A percentile compares a stretch with the other conserved stretches of the same genome.
phyloP scores from a whole-genome alignment of 2,329 filamentous ascomycete species.

The Penicillium concentricum region DNA sequence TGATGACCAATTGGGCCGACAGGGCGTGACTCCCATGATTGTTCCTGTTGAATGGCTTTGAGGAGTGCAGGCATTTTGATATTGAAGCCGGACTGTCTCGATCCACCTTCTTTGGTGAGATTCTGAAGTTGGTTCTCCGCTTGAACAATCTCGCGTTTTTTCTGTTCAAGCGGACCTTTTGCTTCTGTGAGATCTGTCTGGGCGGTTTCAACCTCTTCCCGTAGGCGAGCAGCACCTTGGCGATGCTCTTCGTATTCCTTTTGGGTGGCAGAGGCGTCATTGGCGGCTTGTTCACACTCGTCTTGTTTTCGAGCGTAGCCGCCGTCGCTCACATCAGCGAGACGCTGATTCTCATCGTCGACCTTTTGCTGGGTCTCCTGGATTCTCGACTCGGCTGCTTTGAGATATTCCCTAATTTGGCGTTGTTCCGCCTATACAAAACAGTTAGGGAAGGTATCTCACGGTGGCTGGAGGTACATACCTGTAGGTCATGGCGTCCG shows the following conservation, averaged over 20 bases:
- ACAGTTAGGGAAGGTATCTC: neutral
- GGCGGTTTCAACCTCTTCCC: constrained; percentile 36
- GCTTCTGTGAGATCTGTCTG: constrained; percentile 30
- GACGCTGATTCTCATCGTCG: constrained; percentile 50
- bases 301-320: constrained; percentile 61
- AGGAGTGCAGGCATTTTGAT: constrained; percentile 63
- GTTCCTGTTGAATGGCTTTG: constrained; percentile 66
- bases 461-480: constrained; percentile 14
- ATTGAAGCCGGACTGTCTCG: constrained; percentile 65
- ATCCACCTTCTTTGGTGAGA: constrained; percentile 58
- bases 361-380: constrained; percentile 48
- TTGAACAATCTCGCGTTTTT: constrained; percentile 55
- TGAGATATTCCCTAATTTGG: constrained; percentile 60
- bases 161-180: constrained; percentile 35
- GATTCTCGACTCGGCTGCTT: constrained; percentile 49
- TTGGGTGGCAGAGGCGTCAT: constrained; percentile 48
- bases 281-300: constrained; percentile 60
- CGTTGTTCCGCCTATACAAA: constrained; percentile 60
- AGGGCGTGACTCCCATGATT: constrained; percentile 67
- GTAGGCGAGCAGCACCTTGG: constrained; percentile 33
- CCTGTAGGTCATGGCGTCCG: constrained; percentile 55
- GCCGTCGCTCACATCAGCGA: constrained; percentile 69
- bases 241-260: constrained; percentile 44
- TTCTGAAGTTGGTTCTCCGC: constrained; percentile 53
- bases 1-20: constrained; percentile 81